A percentile compares a stretch with the other conserved stretches of the same genome.
Evolutionary conservation across 495 filamentous ascomycete species (phyloP).

Genomic region (Choiromyces venosus): DNA sequence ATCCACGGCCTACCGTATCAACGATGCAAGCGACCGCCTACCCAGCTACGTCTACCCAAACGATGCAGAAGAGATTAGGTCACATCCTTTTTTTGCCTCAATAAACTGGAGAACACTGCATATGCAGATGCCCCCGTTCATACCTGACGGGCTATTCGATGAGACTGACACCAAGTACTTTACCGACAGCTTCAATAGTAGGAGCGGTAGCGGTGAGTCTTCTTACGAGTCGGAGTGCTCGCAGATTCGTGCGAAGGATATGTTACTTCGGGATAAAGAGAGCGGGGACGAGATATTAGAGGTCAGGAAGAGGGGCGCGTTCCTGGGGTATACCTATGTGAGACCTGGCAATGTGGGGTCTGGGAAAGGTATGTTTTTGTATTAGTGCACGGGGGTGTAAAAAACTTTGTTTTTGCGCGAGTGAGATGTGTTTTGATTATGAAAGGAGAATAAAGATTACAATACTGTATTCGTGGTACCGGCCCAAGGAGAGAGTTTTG

Average conservation of each 20-base stretch:
- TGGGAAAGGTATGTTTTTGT: not conserved
- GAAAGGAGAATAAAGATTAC: not conserved
- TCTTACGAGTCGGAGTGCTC: slow-evolving; percentile 49
- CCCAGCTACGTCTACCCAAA: slow-evolving; percentile 67
- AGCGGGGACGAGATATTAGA: slow-evolving; percentile 63
- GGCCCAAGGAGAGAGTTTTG: not conserved
- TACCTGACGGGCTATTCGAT: slow-evolving; percentile 60
- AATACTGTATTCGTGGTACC: not conserved
- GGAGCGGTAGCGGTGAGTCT: slow-evolving; percentile 43
- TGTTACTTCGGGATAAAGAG: slow-evolving; percentile 65
- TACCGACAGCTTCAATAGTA: slow-evolving; percentile 52
- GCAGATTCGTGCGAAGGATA: slow-evolving; percentile 69
- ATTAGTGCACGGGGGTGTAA: not conserved
- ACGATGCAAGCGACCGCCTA: slow-evolving; percentile 9
- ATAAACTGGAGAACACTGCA: slow-evolving; percentile 67
- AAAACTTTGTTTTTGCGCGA: not conserved
- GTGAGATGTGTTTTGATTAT: not conserved
- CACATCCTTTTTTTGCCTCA: slow-evolving; percentile 65
- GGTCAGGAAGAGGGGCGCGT: slow-evolving; percentile 71
- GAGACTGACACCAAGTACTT: slow-evolving; percentile 87
- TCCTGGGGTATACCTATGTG: slow-evolving; percentile 85
- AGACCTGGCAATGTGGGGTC: slow-evolving; percentile 48
- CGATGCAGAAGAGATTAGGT: slow-evolving; percentile 72
- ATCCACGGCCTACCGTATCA: slow-evolving; percentile 46
- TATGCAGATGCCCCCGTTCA: slow-evolving; percentile 62